Evolutionary conservation across 306 rosid species (phyloP), one percentile per base, ranked within the genome.

Genomic region (Lathyrus tuberosus): DNA sequence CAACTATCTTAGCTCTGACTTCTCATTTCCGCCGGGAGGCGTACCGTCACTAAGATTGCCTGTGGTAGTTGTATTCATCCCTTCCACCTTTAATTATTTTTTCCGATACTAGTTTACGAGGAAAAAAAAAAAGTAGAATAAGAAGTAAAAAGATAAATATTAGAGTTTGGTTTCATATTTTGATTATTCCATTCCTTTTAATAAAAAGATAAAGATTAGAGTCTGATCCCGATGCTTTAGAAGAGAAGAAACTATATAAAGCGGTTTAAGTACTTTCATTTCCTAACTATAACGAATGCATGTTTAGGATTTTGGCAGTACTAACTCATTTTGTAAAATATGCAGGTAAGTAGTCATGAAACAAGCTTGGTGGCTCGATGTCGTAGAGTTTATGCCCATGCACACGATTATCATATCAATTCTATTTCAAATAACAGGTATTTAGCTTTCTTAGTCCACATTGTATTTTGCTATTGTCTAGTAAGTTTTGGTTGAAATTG

Each of bases 371-470:
- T 85, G 33, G 99, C 99, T 65, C 90, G 99, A 81, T 95, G 97
- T 76, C 97, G 99, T 67, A 87, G 97, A 80, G 95, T 95, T 63
- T 95, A 95, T 81, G 99, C 97, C 22, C 99, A 95, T 78, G 99
- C 99, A 22, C 99, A 95, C 80, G 99, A 95, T 76, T 95, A 95
- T 79, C 99, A 95, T 80, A 95, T 95, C 82, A 95, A 95, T 75
- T 95, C 99, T 48, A 95, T 95, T 73, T 95, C 99, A 51, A 95
- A 89, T 72, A 95, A 95, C 95, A 95, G 99, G 99, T 94, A 74
- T 73, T 62, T 56, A 47, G 63, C 57, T 76, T 70, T 76, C 72
- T 76, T 51, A 37, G 18, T 51, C 6, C 69, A 18, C 57, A 16
- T 30, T 28, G 30, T 65, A 58, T 75, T 65, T 65, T 70, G 65